Evolutionary conservation across 768 basidiomycete species (phyloP).

Genomic region (Trametes punicea): DNA sequence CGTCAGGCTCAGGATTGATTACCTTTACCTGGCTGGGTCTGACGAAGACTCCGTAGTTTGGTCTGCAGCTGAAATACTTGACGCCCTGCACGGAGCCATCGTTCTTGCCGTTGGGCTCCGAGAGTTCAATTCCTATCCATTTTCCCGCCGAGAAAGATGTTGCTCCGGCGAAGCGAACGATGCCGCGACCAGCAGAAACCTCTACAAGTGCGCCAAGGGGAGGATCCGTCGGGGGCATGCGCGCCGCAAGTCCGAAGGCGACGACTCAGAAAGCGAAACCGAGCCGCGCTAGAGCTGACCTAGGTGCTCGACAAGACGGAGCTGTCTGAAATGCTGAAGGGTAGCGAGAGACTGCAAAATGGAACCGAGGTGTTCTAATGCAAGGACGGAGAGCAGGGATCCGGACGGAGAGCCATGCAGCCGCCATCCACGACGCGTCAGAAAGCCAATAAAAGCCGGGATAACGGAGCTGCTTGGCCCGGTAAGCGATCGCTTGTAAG

Average conservation of each 20-base stretch:
- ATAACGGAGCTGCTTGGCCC: too few relatives aligned
- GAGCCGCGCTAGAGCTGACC: too few relatives aligned
- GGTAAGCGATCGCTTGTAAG: background rate
- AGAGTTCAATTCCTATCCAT: constrained; percentile 94
- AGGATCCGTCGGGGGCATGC: constrained; percentile 40
- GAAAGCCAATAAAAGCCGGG: too few relatives aligned
- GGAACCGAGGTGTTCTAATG: background rate
- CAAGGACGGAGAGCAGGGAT: background rate
- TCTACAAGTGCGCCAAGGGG: constrained; percentile 74
- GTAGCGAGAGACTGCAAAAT: background rate
- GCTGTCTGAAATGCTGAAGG: too few relatives aligned
- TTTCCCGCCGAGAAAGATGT: constrained; percentile 85
- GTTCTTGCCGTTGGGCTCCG: constrained; percentile 87
- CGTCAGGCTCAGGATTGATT: constrained; percentile 29
- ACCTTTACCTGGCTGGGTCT: constrained; percentile 79
- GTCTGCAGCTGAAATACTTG: constrained; percentile 78
- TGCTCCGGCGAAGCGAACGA: constrained; percentile 80
- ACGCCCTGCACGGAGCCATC: constrained; percentile 83
- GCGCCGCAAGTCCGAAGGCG: background rate
- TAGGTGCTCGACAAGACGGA: background rate
- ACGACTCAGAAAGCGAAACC: too few relatives aligned
- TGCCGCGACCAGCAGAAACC: constrained; percentile 75
- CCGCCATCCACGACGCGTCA: constrained; percentile 8
- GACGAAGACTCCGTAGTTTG: constrained; percentile 84
- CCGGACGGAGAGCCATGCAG: too few relatives aligned